These are phyloP conservation scores for Omphalea diandra DNA, from an alignment of 441 rosid species.

Conservation along the genomic window DNA sequence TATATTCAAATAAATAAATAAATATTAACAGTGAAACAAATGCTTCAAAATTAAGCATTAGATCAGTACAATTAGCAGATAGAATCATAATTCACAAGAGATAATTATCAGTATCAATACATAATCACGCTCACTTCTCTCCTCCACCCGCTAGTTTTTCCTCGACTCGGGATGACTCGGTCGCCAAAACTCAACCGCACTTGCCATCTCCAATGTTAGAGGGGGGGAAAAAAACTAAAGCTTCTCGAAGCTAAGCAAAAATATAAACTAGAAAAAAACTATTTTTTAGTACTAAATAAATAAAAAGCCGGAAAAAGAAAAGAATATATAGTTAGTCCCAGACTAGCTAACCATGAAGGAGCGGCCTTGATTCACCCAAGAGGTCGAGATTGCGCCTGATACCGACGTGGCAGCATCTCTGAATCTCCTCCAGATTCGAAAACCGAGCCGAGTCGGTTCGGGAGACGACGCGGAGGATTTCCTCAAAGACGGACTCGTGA, in stretches of 20 bases:
- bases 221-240: not conserved
- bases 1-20: too few species aligned
- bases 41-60: conserved; percentile 11
- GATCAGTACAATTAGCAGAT: not conserved
- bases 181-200: not conserved
- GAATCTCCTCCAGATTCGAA: conserved; percentile 38
- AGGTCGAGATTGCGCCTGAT: conserved; percentile 23
- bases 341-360: conserved; percentile 47
- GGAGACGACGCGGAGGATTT: conserved; percentile 52
- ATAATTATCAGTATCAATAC: not conserved
- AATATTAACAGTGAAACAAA: too few species aligned
- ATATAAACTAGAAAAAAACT: not conserved
- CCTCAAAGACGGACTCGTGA: conserved; percentile 79
- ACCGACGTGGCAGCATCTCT: conserved; percentile 51
- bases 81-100: conserved; percentile 15
- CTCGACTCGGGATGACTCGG: conserved; percentile 28
- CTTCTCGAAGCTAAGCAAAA: not conserved
- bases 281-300: too few species aligned
- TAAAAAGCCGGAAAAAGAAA: not conserved
- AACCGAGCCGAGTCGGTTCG: conserved; percentile 33
- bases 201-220: conserved; percentile 14
- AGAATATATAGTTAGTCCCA: conserved; percentile 17
- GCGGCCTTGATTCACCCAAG: conserved; percentile 56
- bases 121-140: not conserved
- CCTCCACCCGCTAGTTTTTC: not conserved